Evolutionary conservation across 169 alveolate species (phyloP).

Genomic region (Cystoisospora suis): DNA sequence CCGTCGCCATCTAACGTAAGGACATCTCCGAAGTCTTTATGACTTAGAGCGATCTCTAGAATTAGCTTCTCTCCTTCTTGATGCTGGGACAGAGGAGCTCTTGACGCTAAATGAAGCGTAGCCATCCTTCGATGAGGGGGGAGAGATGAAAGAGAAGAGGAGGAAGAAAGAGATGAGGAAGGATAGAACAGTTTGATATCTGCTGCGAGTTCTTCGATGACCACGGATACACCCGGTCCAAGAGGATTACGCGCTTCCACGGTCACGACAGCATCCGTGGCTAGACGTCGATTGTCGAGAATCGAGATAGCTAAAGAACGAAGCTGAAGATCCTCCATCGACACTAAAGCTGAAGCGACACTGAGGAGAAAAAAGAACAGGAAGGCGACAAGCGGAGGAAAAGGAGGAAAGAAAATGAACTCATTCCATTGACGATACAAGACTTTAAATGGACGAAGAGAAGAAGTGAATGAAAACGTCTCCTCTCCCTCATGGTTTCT

Average conservation of each 20-base stretch:
- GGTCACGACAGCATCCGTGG: background rate
- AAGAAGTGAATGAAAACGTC: no score
- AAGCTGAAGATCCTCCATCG: background rate
- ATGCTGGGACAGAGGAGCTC: background rate
- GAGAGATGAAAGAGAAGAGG: background rate
- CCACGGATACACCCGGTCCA: background rate
- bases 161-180: no score
- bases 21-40: background rate
- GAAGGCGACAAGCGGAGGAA: background rate
- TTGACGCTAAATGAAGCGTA: background rate
- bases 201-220: slow-evolving; percentile 11
- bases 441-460: no score
- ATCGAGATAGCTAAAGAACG: background rate
- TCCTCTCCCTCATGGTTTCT: no score
- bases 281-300: background rate
- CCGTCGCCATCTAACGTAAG: slow-evolving; percentile 15
- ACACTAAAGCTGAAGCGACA: background rate
- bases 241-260: background rate
- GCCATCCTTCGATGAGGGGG: background rate
- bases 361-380: background rate
- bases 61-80: slow-evolving; percentile 14
- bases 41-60: background rate
- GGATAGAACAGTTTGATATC: background rate
- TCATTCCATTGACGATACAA: no score
- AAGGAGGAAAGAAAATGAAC: background rate